A percentile compares a stretch with the other conserved stretches of the same genome.
Conservation (phyloP, 768 basidiomycete species). For the Vishniacozyma victoriae region DNA sequence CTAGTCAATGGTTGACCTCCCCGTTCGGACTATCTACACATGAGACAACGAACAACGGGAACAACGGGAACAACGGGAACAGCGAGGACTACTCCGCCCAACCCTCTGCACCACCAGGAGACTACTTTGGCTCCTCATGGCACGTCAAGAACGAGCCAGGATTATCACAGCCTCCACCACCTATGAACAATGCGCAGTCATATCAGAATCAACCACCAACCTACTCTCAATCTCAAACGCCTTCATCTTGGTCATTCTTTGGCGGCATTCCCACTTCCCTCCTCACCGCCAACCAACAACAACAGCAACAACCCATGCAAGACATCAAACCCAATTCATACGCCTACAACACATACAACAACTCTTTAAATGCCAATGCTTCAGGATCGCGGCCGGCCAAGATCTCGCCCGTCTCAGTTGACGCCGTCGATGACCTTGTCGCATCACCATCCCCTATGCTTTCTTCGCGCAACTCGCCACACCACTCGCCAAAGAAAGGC, state of each 20-base stretch:
- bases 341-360: slow-evolving; percentile 7
- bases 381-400: too few species aligned
- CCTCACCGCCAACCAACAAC: slow-evolving; percentile 1
- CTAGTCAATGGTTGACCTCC: slow-evolving; percentile 13
- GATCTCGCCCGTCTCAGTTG: background rate
- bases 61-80: slow-evolving; percentile 4
- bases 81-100: background rate
- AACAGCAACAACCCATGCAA: background rate
- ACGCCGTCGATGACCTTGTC: slow-evolving; percentile 11
- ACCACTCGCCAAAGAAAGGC: background rate
- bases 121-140: background rate
- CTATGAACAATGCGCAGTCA: too few species aligned
- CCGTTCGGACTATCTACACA: slow-evolving; percentile 5
- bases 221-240: too few species aligned
- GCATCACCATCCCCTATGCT: slow-evolving; percentile 4
- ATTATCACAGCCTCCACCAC: too few species aligned
- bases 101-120: background rate
- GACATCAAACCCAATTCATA: background rate
- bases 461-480: background rate
- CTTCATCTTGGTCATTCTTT: too few species aligned
- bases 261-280: too few species aligned
- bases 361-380: too few species aligned
- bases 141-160: too few species aligned
- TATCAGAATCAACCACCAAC: too few species aligned
- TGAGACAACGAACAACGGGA: background rate